phyloP scores from a whole-genome alignment of 306 rosid species.

The Oemleria cerasiformis region DNA sequence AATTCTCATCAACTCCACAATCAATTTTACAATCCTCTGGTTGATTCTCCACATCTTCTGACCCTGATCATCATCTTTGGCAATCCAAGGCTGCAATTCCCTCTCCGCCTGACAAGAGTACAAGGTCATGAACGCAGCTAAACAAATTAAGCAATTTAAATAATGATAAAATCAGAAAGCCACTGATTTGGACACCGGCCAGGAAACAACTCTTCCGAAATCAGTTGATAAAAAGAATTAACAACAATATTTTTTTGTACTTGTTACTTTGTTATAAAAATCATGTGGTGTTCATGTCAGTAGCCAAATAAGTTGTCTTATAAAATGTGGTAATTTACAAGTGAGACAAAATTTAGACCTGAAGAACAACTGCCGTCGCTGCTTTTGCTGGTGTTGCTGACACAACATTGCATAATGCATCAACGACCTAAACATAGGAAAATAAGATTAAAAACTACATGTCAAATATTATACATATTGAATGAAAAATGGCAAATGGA shows the following conservation, averaged over 20 bases:
- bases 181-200: slow-evolving; percentile 13
- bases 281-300: slow-evolving; percentile 16
- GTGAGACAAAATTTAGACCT: slow-evolving; percentile 53
- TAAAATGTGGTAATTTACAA: slow-evolving; percentile 14
- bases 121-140: slow-evolving; percentile 40
- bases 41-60: slow-evolving; percentile 97
- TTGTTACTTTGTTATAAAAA: neutral
- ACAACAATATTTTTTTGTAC: neutral
- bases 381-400: slow-evolving; percentile 88
- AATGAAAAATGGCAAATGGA: neutral
- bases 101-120: slow-evolving; percentile 70
- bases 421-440: slow-evolving; percentile 65
- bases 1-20: slow-evolving; percentile 93
- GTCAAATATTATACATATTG: slow-evolving; percentile 1
- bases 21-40: slow-evolving; percentile 83
- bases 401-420: slow-evolving; percentile 94
- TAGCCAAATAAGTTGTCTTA: neutral
- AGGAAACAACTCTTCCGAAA: slow-evolving; percentile 20
- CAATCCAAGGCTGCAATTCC: slow-evolving; percentile 98
- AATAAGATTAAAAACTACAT: slow-evolving; percentile 1
- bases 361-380: slow-evolving; percentile 91
- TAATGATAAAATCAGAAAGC: slow-evolving; percentile 14
- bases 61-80: slow-evolving; percentile 86
- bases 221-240: slow-evolving; percentile 14
- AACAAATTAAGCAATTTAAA: slow-evolving; percentile 27